These are phyloP conservation scores for Eragrostis curvula DNA, from an alignment of 176 grass and related monocot genomes.

Conservation along the genomic window DNA sequence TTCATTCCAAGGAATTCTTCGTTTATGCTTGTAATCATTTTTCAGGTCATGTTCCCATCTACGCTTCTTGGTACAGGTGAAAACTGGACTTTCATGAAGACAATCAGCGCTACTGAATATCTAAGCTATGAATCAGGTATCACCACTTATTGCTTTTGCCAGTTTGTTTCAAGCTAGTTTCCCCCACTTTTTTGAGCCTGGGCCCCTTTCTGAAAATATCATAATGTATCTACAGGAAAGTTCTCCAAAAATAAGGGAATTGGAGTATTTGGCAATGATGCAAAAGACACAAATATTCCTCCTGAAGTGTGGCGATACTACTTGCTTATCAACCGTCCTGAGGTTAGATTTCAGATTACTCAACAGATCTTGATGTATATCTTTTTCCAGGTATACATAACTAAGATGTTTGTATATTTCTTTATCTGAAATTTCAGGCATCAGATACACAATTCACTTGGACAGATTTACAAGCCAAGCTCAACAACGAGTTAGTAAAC, in stretches of 20 bases:
- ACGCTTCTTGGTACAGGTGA: slow-evolving; percentile 80
- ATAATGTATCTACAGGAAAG: slow-evolving; percentile 53
- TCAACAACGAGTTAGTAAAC: slow-evolving; percentile 70
- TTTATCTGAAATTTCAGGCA: slow-evolving; percentile 52
- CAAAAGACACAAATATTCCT: slow-evolving; percentile 80
- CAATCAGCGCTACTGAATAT: slow-evolving; percentile 86
- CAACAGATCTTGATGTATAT: neutral
- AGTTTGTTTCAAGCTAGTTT: neutral
- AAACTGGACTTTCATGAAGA: slow-evolving; percentile 85
- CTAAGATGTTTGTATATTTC: slow-evolving; percentile 8
- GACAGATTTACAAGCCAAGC: slow-evolving; percentile 72
- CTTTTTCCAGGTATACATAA: neutral
- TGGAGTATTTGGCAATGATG: slow-evolving; percentile 84
- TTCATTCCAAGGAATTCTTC: neutral
- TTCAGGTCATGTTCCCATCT: slow-evolving; percentile 86
- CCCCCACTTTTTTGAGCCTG: neutral
- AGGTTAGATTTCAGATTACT: slow-evolving; percentile 49
- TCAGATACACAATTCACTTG: slow-evolving; percentile 89
- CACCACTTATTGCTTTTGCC: neutral
- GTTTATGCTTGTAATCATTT: neutral
- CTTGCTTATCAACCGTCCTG: slow-evolving; percentile 74
- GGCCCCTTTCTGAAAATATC: neutral
- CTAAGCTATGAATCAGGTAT: slow-evolving; percentile 87
- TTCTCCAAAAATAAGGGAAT: slow-evolving; percentile 80
- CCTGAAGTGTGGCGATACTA: slow-evolving; percentile 84